Evolutionary conservation across 2,329 filamentous ascomycete genomes (phyloP), one percentile per base, ranked within the genome.

Genomic region (Xylaria sp.): DNA sequence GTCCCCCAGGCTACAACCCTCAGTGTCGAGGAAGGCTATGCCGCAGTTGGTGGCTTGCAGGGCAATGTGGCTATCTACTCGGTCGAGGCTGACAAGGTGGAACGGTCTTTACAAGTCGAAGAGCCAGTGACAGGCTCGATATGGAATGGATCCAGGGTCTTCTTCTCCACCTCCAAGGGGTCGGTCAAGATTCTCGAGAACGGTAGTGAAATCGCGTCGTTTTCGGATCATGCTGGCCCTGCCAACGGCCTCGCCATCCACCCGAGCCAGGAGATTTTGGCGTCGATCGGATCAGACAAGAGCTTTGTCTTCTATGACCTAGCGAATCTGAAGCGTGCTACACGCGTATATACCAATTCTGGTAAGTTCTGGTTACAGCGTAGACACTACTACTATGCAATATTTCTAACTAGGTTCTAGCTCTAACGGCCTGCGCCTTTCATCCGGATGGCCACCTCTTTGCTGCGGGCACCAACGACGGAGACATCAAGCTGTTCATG

Each of bases 391-490:
- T 54, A 42, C 17, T 6, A 18, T 8, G 37, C 17, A n/a, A n/a
- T 39, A 11, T 66, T 48, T 9, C 57, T 60, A 46, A 61, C 24
- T n/a, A 5, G 48, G 22, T 20, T 38, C 9, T 68, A 89, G 90
- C 87, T 56, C 78, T 96, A 42, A 90, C 89, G 1, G 84, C 87
- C 46, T 89, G 87, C 60, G 84, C 88, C 29, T 97, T 99, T 81
- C 94, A 99, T 71, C 94, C 95, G 6, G 94, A 99, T 69, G 94
- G 94, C n/a, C 91, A 97, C 69, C 81, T 99, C 5, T 85, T 97
- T 64, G 93, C 91, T 38, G 89, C 88, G 2, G 94, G 93, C 59
- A 90, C 89, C n/a, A 77, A 77, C 8, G 81, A 88, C 44, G 91
- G 91, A 41, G 86, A 91, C 53, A 89, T 99, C 71, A 91, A 92